Conservation (phyloP, 768 basidiomycete species). For the Mycena vulgaris region DNA sequence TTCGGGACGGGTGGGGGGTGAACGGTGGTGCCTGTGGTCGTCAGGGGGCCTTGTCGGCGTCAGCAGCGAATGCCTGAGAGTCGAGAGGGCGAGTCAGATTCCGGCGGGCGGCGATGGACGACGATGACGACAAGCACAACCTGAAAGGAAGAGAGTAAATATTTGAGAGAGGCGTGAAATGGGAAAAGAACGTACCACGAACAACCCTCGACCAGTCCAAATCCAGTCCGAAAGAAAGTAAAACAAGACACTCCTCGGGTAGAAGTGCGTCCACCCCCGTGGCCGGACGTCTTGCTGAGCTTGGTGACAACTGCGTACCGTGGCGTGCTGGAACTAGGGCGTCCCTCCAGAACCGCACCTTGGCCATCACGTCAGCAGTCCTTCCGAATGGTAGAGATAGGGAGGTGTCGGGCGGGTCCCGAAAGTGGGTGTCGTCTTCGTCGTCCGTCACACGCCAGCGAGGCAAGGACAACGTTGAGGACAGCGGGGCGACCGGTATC, state of each 20-base stretch:
- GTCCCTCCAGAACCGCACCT: background rate
- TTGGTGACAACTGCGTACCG: conserved; percentile 1
- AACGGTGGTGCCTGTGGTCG: no score
- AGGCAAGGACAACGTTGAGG: background rate
- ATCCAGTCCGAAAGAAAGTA: conserved; percentile 5
- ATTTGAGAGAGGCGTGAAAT: background rate
- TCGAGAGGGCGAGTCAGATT: no score
- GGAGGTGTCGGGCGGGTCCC: background rate
- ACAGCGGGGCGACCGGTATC: background rate
- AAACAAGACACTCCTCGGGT: conserved; percentile 1
- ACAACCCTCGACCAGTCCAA: background rate
- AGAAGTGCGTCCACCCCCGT: conserved; percentile 3
- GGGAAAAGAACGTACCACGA: background rate
- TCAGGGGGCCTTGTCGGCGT: no score
- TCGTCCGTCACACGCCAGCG: background rate
- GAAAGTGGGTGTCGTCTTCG: background rate
- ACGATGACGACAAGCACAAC: background rate
- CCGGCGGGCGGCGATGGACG: no score
- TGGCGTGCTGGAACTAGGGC: conserved; percentile 6
- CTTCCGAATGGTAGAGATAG: background rate
- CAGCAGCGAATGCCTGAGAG: no score
- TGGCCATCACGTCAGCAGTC: conserved; percentile 4
- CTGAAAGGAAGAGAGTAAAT: background rate
- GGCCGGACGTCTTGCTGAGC: background rate
- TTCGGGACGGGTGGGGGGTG: no score